Conservation (phyloP, 352 stramenopile genomes). For the Phytopythium montanum region DNA sequence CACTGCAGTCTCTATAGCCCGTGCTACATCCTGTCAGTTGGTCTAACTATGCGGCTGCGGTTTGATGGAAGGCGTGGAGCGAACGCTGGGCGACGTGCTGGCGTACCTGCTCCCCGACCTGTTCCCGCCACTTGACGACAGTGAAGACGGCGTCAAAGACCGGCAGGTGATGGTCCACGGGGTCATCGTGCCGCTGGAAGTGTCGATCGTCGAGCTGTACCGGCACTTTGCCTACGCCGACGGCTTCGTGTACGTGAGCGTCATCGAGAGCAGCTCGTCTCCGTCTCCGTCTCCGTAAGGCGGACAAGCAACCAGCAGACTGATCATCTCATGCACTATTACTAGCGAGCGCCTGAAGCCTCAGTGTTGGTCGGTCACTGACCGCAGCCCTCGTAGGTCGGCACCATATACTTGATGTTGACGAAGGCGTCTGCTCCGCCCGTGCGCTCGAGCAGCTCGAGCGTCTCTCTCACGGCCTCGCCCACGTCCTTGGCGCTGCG, state of each 20-base stretch:
- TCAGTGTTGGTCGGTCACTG: background rate
- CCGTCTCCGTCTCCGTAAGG: background rate
- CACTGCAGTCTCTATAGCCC: too few relatives aligned
- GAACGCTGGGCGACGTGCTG: slow-evolving; percentile 47
- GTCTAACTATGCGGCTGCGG: background rate
- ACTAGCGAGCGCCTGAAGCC: background rate
- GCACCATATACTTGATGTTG: slow-evolving; percentile 97
- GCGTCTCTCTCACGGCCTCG: slow-evolving; percentile 84
- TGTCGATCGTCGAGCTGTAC: slow-evolving; percentile 64
- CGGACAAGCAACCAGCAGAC: background rate
- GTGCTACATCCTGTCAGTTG: background rate
- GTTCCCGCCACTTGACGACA: slow-evolving; percentile 21
- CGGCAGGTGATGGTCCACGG: slow-evolving; percentile 55
- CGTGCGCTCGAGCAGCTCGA: slow-evolving; percentile 82
- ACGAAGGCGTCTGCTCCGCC: slow-evolving; percentile 89
- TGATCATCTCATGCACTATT: background rate
- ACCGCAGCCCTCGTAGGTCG: slow-evolving; percentile 88
- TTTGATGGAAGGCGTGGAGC: slow-evolving; percentile 27
- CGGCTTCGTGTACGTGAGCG: slow-evolving; percentile 69
- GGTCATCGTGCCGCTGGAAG: slow-evolving; percentile 34
- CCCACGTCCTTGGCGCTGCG: slow-evolving; percentile 72
- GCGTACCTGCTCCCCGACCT: slow-evolving; percentile 59
- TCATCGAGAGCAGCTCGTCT: slow-evolving; percentile 1
- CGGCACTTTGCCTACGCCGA: slow-evolving; percentile 66
- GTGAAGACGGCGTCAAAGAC: background rate